A percentile compares a stretch with the other conserved stretches of the same genome.
These are phyloP conservation scores for Phialemoniopsis sp. DNA, from an alignment of 2,329 filamentous ascomycete genomes.

Conservation along the genomic window DNA sequence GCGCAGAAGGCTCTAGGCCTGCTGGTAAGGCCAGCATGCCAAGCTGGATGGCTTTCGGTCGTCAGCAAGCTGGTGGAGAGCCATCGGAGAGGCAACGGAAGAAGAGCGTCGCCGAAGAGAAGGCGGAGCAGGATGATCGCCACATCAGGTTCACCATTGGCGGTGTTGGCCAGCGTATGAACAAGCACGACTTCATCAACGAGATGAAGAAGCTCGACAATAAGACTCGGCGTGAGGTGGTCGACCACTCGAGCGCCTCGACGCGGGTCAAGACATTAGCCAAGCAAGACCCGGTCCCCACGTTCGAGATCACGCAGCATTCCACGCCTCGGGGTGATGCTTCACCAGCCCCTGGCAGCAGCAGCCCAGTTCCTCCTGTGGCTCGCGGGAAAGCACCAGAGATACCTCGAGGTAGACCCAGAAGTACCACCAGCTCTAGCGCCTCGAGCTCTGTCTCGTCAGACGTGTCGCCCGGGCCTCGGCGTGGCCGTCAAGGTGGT, in stretches of 20 bases:
- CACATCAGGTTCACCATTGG: constrained; percentile 74
- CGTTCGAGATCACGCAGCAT: too few species aligned
- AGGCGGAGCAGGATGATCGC: constrained; percentile 61
- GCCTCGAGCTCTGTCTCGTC: too few species aligned
- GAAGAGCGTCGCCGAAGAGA: constrained; percentile 35
- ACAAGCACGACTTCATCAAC: constrained; percentile 73
- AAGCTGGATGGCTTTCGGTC: constrained; percentile 46
- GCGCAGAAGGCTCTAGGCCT: constrained; percentile 23
- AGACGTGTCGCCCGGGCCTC: neutral
- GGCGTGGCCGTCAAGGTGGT: constrained; percentile 6
- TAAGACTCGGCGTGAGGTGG: constrained; percentile 52
- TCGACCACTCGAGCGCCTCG: constrained; percentile 45
- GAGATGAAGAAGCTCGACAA: constrained; percentile 71
- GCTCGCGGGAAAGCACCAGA: too few species aligned
- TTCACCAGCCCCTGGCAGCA: too few species aligned
- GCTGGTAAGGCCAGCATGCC: constrained; percentile 34
- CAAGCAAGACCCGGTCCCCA: constrained; percentile 26
- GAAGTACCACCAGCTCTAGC: too few species aligned
- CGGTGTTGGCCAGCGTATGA: constrained; percentile 70
- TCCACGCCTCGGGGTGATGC: too few species aligned
- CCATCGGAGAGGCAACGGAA: constrained; percentile 21
- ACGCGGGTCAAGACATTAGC: constrained; percentile 44
- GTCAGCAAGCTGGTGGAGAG: constrained; percentile 18
- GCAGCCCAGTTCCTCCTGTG: too few species aligned
- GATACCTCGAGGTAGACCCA: too few species aligned